These are phyloP conservation scores for Pseudocercospora macadamiae DNA, from an alignment of 2,329 filamentous ascomycete genomes.

Conservation along the genomic window DNA sequence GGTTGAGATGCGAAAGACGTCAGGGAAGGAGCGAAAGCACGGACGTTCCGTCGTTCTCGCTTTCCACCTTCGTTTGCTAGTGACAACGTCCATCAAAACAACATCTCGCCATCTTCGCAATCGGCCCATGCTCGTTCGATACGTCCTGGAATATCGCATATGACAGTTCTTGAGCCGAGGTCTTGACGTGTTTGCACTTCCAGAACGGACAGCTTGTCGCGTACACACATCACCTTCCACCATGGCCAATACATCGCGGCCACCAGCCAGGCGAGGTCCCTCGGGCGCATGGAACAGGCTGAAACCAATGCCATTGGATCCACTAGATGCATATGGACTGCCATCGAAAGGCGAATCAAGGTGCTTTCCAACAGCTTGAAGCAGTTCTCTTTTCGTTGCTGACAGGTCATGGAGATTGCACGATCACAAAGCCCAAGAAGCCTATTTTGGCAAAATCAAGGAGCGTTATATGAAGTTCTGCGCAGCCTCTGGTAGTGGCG, in stretches of 20 bases:
- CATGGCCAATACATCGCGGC: slow-evolving; percentile 31
- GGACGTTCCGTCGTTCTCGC: slow-evolving; percentile 2
- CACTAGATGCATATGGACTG: slow-evolving; percentile 78
- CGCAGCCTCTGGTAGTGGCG: slow-evolving; percentile 69
- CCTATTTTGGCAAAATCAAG: slow-evolving; percentile 84
- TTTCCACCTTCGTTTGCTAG: background rate
- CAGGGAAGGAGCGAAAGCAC: background rate
- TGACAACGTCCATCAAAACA: background rate
- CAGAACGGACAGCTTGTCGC: slow-evolving; percentile 5
- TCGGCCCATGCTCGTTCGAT: background rate
- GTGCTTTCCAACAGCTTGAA: slow-evolving; percentile 49
- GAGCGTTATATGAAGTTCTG: slow-evolving; percentile 90
- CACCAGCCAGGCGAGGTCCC: slow-evolving; percentile 39
- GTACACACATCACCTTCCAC: background rate
- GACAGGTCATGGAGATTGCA: slow-evolving; percentile 42
- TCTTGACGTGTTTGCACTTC: background rate
- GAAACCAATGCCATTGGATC: slow-evolving; percentile 73
- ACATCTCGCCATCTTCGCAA: background rate
- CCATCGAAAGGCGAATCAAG: slow-evolving; percentile 89
- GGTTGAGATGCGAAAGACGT: slow-evolving; percentile 5
- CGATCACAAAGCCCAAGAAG: slow-evolving; percentile 76
- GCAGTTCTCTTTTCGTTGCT: slow-evolving; percentile 7
- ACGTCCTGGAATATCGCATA: background rate
- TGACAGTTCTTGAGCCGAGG: background rate
- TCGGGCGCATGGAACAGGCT: slow-evolving; percentile 70